Evolutionary conservation across 2,329 filamentous ascomycete genomes (phyloP).

Genomic region (Sarocladiaceae sp.): DNA sequence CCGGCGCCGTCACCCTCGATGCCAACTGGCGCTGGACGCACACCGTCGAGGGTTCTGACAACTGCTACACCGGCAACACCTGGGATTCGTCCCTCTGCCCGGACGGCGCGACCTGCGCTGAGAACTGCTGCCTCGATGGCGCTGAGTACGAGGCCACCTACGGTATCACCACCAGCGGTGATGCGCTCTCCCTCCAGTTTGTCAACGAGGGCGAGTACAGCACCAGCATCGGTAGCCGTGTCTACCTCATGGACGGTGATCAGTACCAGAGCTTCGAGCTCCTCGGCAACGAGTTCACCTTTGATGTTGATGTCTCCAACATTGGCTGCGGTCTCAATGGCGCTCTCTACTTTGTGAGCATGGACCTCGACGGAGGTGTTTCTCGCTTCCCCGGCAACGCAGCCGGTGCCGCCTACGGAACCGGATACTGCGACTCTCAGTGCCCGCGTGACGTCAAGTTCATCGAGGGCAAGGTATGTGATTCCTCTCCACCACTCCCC

Average conservation of each 20-base stretch:
- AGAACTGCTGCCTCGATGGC: constrained; percentile 47
- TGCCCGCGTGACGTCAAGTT: constrained; percentile 51
- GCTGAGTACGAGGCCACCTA: constrained; percentile 46
- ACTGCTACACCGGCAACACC: constrained; percentile 51
- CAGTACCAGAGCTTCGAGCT: constrained; percentile 61
- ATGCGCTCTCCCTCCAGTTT: constrained; percentile 48
- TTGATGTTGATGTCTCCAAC: constrained; percentile 64
- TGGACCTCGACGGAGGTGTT: constrained; percentile 52
- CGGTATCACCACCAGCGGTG: constrained; percentile 46
- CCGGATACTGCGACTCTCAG: constrained; percentile 47
- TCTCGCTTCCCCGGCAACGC: constrained; percentile 43
- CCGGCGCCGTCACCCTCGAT: constrained; percentile 48
- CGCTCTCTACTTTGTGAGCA: constrained; percentile 60
- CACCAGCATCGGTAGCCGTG: constrained; percentile 46
- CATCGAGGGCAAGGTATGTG: constrained; percentile 43
- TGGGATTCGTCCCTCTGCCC: constrained; percentile 37
- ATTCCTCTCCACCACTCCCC: too few relatives aligned
- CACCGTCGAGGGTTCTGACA: constrained; percentile 35
- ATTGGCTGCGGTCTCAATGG: constrained; percentile 66
- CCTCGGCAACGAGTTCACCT: constrained; percentile 63
- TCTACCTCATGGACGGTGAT: constrained; percentile 59
- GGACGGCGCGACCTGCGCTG: constrained; percentile 35
- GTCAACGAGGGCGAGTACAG: constrained; percentile 44
- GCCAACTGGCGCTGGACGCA: constrained; percentile 59
- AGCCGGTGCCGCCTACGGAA: constrained; percentile 53